phyloP scores from a whole-genome alignment of 495 filamentous ascomycete genomes.

The Aspergillus baeticus region DNA sequence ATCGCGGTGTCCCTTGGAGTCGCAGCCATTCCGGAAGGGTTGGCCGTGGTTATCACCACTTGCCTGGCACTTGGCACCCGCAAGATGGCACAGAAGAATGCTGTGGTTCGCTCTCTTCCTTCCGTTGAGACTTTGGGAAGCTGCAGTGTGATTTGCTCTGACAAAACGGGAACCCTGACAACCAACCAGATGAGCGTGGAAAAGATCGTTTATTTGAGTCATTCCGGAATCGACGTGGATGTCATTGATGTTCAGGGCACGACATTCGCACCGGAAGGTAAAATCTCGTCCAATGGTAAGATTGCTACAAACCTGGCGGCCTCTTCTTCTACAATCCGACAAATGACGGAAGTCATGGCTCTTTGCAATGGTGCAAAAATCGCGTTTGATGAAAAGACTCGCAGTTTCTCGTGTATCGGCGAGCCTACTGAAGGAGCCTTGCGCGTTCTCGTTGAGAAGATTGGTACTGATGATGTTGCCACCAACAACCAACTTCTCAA shows the following conservation, averaged over 20 bases:
- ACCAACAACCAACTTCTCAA: conserved; percentile 53
- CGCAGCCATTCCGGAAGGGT: conserved; percentile 94
- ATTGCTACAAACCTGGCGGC: conserved; percentile 64
- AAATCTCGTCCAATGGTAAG: conserved; percentile 66
- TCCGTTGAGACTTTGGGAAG: conserved; percentile 98
- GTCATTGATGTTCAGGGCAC: conserved; percentile 92
- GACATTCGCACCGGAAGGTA: conserved; percentile 84
- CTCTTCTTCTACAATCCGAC: conserved; percentile 73
- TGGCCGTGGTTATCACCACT: conserved; percentile 97
- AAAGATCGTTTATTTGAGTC: conserved; percentile 80
- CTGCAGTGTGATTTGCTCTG: conserved; percentile 99
- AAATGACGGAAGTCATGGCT: conserved; percentile 84
- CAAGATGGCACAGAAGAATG: conserved; percentile 98
- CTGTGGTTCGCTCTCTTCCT: conserved; percentile 90
- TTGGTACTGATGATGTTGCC: conserved; percentile 66
- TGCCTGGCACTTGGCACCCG: conserved; percentile 93
- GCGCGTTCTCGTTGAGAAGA: conserved; percentile 88
- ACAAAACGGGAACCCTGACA: conserved; percentile 98
- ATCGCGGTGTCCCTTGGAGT: conserved; percentile 99
- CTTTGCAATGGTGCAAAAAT: conserved; percentile 87
- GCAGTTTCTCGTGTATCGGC: conserved; percentile 78
- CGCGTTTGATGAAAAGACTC: conserved; percentile 73
- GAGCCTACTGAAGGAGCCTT: conserved; percentile 96
- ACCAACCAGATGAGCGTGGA: conserved; percentile 99
- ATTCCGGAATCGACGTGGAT: conserved; percentile 71